A percentile compares a stretch with the other conserved stretches of the same genome.
These are phyloP conservation scores for carrot (Daucus carota) DNA, from an alignment of 129 eudicot species.

Conservation along the genomic window DNA sequence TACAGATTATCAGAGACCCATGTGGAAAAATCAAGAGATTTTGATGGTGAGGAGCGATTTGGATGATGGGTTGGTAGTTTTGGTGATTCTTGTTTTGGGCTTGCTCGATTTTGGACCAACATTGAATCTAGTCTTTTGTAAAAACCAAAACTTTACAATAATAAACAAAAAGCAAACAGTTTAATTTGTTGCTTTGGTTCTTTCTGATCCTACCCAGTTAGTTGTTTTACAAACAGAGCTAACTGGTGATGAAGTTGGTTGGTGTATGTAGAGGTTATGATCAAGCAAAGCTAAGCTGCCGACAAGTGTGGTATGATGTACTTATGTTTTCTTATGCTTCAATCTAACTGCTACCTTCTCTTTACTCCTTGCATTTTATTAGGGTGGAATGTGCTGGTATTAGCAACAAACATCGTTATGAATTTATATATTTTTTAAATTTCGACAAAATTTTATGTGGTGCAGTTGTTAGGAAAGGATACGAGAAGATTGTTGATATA, in stretches of 20 bases:
- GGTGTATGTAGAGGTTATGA: background rate
- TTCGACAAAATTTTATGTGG: background rate
- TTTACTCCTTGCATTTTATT: no score
- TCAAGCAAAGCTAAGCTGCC: constrained; percentile 12
- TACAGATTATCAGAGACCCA: constrained; percentile 70
- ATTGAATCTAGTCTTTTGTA: constrained; percentile 29
- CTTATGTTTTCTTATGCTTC: constrained; percentile 15
- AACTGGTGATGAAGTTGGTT: background rate
- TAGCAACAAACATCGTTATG: no score
- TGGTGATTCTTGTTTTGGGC: constrained; percentile 31
- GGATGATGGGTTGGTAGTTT: constrained; percentile 27
- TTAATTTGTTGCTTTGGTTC: background rate
- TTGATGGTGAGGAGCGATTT: constrained; percentile 32
- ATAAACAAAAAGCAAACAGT: constrained; percentile 8
- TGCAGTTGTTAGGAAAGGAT: background rate
- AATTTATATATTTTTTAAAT: no score
- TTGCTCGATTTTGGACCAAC: constrained; percentile 72
- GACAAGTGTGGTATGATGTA: constrained; percentile 18
- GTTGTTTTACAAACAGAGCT: background rate
- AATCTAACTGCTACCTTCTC: constrained; percentile 12
- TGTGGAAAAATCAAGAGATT: constrained; percentile 72
- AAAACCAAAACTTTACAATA: no score
- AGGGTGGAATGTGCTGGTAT: no score
- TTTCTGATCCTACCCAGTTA: background rate
- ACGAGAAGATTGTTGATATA: no score